Conservation (phyloP, 1,139 yeast genomes). For the Debaryomyces udenii region DNA sequence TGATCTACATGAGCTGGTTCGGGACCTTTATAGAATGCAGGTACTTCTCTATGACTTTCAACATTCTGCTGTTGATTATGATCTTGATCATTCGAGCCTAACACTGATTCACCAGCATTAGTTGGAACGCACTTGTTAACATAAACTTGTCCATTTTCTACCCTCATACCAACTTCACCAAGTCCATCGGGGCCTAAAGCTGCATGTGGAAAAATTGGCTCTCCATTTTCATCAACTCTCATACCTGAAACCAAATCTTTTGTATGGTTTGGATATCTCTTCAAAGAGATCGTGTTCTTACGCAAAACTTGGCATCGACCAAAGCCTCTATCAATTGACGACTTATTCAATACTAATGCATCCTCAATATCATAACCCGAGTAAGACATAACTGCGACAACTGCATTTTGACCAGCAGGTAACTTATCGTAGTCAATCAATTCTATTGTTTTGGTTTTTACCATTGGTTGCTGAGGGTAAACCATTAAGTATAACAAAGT, state of each 20-base stretch:
- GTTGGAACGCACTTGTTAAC: constrained; percentile 92
- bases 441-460: constrained; percentile 95
- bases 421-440: constrained; percentile 91
- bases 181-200: constrained; percentile 93
- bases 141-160: constrained; percentile 91
- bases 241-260: constrained; percentile 90
- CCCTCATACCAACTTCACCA: constrained; percentile 92
- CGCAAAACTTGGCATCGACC: constrained; percentile 98
- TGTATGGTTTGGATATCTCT: constrained; percentile 91
- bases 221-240: constrained; percentile 79
- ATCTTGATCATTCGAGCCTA: constrained; percentile 42
- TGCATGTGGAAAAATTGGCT: constrained; percentile 83
- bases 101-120: constrained; percentile 76
- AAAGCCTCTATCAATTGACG: constrained; percentile 94
- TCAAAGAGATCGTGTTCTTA: constrained; percentile 85
- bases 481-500: constrained; percentile 93
- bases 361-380: constrained; percentile 99
- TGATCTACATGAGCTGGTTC: constrained; percentile 95
- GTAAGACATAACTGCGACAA: constrained; percentile 98
- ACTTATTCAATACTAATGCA: constrained; percentile 91
- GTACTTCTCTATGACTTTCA: constrained; percentile 84
- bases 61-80: constrained; percentile 26
- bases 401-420: constrained; percentile 99
- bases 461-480: constrained; percentile 99
- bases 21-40: constrained; percentile 89